These are phyloP conservation scores for Sarocladium strictum DNA, from an alignment of 2,329 filamentous ascomycete genomes.

Conservation along the genomic window DNA sequence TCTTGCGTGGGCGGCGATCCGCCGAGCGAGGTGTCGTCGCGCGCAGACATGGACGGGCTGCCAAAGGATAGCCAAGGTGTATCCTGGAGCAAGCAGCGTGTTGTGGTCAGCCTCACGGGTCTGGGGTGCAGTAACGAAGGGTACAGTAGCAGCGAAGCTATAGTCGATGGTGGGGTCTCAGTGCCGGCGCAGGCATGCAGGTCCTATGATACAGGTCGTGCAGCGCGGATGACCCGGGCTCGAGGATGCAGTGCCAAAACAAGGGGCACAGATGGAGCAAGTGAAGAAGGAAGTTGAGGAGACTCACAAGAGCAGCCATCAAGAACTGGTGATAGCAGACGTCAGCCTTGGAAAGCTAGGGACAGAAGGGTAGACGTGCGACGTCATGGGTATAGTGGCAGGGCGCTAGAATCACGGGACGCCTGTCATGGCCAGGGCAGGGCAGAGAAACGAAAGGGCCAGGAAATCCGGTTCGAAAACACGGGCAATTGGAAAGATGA, in stretches of 20 bases:
- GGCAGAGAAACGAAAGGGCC: not conserved
- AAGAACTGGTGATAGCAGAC: conserved; percentile 9
- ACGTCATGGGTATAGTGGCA: conserved; percentile 1
- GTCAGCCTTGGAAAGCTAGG: not conserved
- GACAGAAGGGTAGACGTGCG: not conserved
- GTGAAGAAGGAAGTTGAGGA: not conserved
- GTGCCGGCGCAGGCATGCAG: not conserved
- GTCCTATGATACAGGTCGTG: not conserved
- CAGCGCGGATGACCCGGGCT: not conserved
- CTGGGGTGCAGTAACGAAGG: not conserved
- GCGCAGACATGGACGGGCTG: conserved; percentile 31
- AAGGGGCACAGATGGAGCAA: not conserved
- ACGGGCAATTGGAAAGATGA: too few species aligned
- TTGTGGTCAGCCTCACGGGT: not conserved
- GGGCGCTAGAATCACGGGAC: not conserved
- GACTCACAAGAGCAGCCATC: conserved; percentile 22
- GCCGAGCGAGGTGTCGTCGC: conserved; percentile 29
- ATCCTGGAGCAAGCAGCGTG: conserved; percentile 22
- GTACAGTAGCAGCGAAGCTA: not conserved
- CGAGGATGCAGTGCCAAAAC: not conserved
- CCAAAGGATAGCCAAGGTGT: conserved; percentile 47
- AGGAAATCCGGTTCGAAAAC: too few species aligned
- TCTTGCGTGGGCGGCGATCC: conserved; percentile 26
- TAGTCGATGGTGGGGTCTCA: not conserved
- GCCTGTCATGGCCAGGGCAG: not conserved